Evolutionary conservation across 1,284 basidiomycete genomes (phyloP), one percentile per base, ranked within the genome.

Genomic region (Malassezia sympodialis): DNA sequence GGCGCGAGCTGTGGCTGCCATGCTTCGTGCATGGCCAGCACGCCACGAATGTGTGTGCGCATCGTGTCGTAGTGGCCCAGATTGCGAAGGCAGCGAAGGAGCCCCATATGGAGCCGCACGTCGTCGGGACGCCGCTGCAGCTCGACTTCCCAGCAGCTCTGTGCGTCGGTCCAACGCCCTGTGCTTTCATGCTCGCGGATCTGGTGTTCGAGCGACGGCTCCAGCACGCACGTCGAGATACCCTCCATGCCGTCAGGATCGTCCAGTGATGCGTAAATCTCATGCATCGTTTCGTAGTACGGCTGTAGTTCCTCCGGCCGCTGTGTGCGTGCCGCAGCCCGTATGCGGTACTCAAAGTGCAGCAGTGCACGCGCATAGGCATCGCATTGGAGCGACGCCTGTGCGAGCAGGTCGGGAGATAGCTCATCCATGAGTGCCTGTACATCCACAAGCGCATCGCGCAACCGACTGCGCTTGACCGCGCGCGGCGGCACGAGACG

Each of bases 191-290:
- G 94, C 68, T 98, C 88, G 43, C 94, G 84, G 58, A 99, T 98
- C 76, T 96, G 91, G 76, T 96, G 89, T 65, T 96, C 89, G 46
- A 98, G 77, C 1, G 88, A 88, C 0, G 94, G 94, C 0, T 87
- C 83, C 12, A 96, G 78, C 55, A 99, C 88, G 59, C 86, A 78
- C 1, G 87, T 85, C 0, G 94, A 96, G 24, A 98, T 82, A 0
- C 94, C 94, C 76, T 96, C 91, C 94, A 99, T 99, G 11, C 94
- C 94, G 76, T 99, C 94, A 0, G 94, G 94, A 73, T 99, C 91
- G 71, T 99, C 91, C 4, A 99, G 80, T 54, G 88, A 82, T 12
- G 94, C 87, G 74, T 99, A 99, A 60, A 98, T 94, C 72, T 94
- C 84, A 69, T 99, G 94, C 34, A 98, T 78, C 28, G 84, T 82